phyloP scores from a whole-genome alignment of 345 rosid genomes.

The Linum tenue region DNA sequence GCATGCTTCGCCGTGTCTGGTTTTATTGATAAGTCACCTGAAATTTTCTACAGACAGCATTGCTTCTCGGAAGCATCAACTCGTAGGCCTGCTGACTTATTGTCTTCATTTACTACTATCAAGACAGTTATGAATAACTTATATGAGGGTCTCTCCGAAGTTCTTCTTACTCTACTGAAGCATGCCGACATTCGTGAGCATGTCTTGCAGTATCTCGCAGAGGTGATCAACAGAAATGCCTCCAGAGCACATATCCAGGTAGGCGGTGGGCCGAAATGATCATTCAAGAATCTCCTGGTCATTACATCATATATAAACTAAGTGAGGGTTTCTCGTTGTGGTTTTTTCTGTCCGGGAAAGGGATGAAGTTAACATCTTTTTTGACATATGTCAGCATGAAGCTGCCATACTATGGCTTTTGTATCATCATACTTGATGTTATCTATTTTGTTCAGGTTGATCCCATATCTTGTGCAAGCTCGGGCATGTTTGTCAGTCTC shows the following conservation, averaged over 20 bases:
- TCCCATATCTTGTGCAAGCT: slow-evolving; percentile 83
- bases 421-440: not conserved
- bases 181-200: slow-evolving; percentile 63
- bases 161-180: slow-evolving; percentile 60
- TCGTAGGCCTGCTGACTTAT: slow-evolving; percentile 65
- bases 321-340: not conserved
- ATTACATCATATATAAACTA: not conserved
- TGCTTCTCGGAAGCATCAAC: slow-evolving; percentile 89
- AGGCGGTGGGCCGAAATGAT: not conserved
- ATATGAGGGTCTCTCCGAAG: slow-evolving; percentile 59
- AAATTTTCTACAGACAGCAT: slow-evolving; percentile 51
- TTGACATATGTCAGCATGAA: slow-evolving; percentile 2
- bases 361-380: not conserved
- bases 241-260: slow-evolving; percentile 94
- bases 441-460: slow-evolving; percentile 58
- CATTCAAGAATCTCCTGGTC: not conserved
- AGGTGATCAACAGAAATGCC: slow-evolving; percentile 84
- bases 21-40: not conserved
- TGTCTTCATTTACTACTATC: slow-evolving; percentile 81
- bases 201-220: slow-evolving; percentile 90
- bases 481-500: slow-evolving; percentile 97
- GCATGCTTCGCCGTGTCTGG: too few species aligned
- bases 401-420: not conserved
- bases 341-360: not conserved
- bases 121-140: slow-evolving; percentile 68